Base-by-base conservation (phyloP, 192 early-diverging fungal species). In the Gryganskiella cystojenkinii region DNA sequence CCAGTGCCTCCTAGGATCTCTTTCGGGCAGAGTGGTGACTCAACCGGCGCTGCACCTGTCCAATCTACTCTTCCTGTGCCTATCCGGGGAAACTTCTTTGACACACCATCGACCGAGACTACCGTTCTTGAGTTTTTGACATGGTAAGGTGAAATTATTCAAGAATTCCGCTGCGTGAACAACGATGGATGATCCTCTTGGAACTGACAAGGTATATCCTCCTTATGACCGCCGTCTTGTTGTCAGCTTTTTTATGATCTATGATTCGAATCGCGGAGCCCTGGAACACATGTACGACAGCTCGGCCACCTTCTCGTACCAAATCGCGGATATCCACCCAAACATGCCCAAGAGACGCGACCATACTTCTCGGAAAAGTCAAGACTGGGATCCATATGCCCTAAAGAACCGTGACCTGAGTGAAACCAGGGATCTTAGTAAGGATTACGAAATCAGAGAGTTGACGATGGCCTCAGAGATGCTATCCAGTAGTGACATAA, bases 61-160 rank as follows among this genome's bases (percentile, higher is more conserved):
- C 43, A 46, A 22, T 25, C 61, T 13, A 13, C 63, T 28, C 30
- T 82, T 0, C 73, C 80, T 13, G 67, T 51, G 7, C 61, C 67
- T 11, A 58, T 80, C n/a, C 64, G 63, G 35, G 59, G 50, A 19
- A 67, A 61, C 52, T 86, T 82, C 50, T 84, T 84, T 31, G 85
- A 86, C 51, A 71, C 63, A n/a, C 69, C 79, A 7, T 51, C 4
- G 4, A 80, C 85, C 0, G 46, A 67, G 19, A 37, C 64, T 13
- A 83, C 67, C 3, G 72, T 68, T 7, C 40, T 81, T 24, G 85
- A 83, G 17, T 81, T 86, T 40, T 42, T 83, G 6, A 70, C 79
- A 20, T 75, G 68, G 81, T 81, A 69, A 19, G 49, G 15, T 25
- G 4, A 31, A 42, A 24, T 27, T 44, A 14, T 8, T 31, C 52